These are phyloP conservation scores for Coemansia asiatica DNA, from an alignment of 192 early-diverging fungal genomes.

Conservation along the genomic window DNA sequence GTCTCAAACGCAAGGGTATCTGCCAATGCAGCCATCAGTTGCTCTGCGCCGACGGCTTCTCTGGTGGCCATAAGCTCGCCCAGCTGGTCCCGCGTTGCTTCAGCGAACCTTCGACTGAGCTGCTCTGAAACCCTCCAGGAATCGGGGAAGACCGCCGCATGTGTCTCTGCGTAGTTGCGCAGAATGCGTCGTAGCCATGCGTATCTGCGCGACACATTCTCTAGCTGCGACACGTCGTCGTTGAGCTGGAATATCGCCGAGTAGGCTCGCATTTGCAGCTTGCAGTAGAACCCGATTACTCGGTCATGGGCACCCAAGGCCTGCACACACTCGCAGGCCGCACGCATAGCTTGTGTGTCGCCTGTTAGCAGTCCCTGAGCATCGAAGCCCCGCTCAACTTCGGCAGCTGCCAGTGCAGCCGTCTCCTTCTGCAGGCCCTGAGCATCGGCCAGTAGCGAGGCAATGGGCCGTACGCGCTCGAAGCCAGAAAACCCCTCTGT, in stretches of 20 bases:
- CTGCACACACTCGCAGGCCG: conserved; percentile 77
- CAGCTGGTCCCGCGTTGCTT: conserved; percentile 70
- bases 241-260: conserved; percentile 70
- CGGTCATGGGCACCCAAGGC: conserved; percentile 66
- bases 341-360: conserved; percentile 59
- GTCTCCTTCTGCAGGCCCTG: conserved; percentile 59
- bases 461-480: conserved; percentile 74
- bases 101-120: conserved; percentile 76
- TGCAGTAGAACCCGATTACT: conserved; percentile 71
- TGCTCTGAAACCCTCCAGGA: conserved; percentile 64
- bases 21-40: conserved; percentile 73
- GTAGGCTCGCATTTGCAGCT: conserved; percentile 81
- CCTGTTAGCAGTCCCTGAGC: conserved; percentile 60
- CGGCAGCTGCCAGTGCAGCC: conserved; percentile 13
- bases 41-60: conserved; percentile 64
- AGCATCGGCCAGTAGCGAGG: conserved; percentile 64
- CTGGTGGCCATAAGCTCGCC: conserved; percentile 63
- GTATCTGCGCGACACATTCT: conserved; percentile 83
- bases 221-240: conserved; percentile 78
- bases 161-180: conserved; percentile 87
- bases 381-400: conserved; percentile 75
- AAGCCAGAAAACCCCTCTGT: conserved; percentile 74
- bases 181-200: conserved; percentile 91
- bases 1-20: conserved; percentile 88
- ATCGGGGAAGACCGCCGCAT: conserved; percentile 76